Percentiles rank a stretch among this genome's conserved stretches.
phyloP scores from a whole-genome alignment of 106 monocot genomes.

The Acanthochlamys bracteata region DNA sequence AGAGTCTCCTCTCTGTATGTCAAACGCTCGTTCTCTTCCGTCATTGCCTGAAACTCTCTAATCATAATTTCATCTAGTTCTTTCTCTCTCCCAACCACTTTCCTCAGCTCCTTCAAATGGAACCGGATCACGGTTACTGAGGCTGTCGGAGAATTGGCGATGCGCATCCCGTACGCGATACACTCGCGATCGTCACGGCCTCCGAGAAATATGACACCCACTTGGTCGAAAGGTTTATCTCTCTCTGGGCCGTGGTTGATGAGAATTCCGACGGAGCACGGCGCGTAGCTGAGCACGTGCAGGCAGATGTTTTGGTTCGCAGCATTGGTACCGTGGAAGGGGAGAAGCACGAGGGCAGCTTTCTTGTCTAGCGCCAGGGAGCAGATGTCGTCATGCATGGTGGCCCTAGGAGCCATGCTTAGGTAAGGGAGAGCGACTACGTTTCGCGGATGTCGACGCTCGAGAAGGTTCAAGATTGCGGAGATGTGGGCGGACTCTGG shows the following conservation, averaged over 20 bases:
- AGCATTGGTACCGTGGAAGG: background rate
- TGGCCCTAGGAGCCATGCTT: background rate
- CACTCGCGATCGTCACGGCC: conserved; percentile 71
- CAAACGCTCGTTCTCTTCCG: too few relatives aligned
- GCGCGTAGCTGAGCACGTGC: conserved; percentile 2
- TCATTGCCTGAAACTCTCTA: too few relatives aligned
- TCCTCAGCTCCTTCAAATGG: background rate
- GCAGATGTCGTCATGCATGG: conserved; percentile 5
- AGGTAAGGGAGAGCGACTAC: background rate
- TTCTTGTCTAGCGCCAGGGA: conserved; percentile 5
- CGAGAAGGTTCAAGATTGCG: background rate
- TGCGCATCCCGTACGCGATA: conserved; percentile 28
- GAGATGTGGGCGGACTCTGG: background rate
- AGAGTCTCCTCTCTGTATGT: too few relatives aligned
- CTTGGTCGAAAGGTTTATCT: background rate
- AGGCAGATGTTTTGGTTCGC: background rate
- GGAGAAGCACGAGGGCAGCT: background rate
- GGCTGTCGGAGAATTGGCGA: conserved; percentile 28
- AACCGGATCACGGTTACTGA: conserved; percentile 44
- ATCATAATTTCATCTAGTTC: background rate
- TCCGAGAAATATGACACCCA: conserved; percentile 34
- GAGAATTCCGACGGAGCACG: conserved; percentile 5
- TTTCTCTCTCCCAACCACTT: conserved; percentile 4
- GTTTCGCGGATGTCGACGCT: background rate
- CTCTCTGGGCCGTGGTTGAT: background rate